Evolutionary conservation across 257 asterid genomes (phyloP).

Genomic region (Nicotiana sylvestris): DNA sequence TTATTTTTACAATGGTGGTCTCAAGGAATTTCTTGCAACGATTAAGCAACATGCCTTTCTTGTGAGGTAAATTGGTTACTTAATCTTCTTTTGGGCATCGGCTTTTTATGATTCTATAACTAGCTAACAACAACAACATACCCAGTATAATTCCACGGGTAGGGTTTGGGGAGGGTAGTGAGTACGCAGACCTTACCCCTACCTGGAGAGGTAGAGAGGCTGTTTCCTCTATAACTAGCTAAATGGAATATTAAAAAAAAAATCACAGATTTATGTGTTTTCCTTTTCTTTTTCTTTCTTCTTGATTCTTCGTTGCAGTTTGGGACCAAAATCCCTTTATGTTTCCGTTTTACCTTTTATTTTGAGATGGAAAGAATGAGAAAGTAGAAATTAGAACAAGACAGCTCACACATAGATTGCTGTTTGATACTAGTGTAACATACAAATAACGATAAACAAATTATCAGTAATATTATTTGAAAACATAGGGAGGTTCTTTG

Average conservation of each 20-base stretch:
- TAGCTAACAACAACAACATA: background rate
- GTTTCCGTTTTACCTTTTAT: background rate
- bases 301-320: background rate
- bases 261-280: background rate
- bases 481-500: background rate
- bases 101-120: slow-evolving; percentile 1
- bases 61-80: slow-evolving; percentile 55
- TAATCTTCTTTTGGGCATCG: slow-evolving; percentile 16
- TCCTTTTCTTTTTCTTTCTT: background rate
- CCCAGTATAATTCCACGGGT: too few species aligned
- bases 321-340: background rate
- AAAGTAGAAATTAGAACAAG: background rate
- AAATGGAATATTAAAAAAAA: background rate
- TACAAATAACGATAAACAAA: background rate
- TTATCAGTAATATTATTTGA: background rate
- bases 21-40: slow-evolving; percentile 81
- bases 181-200: too few species aligned
- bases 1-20: slow-evolving; percentile 97
- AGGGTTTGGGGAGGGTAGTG: too few species aligned
- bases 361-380: background rate
- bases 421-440: background rate
- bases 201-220: too few species aligned
- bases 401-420: background rate
- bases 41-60: slow-evolving; percentile 76
- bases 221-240: background rate